Conservation (phyloP, 2,329 filamentous ascomycete species). For the Polytolypa hystricis region DNA sequence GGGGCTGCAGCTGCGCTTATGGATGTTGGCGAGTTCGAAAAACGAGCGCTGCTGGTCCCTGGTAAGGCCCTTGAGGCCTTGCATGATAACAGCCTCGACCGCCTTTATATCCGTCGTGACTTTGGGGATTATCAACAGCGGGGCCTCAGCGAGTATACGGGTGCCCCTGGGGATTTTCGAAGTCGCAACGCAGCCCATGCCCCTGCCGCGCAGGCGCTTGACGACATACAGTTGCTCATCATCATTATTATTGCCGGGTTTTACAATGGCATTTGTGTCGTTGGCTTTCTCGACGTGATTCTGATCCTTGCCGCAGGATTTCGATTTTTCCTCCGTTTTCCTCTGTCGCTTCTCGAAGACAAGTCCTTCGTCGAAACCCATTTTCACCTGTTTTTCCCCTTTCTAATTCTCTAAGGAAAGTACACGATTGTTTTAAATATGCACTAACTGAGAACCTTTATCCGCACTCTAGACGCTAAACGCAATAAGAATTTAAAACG, state of each 20-base stretch:
- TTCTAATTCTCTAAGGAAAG: neutral
- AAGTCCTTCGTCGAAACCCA: conserved; percentile 3
- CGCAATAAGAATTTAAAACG: neutral
- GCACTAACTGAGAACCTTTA: neutral
- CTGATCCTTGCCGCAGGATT: neutral
- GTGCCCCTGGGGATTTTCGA: conserved; percentile 8
- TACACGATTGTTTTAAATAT: neutral
- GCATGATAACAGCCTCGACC: neutral
- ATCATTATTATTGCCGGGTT: neutral
- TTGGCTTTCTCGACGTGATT: neutral
- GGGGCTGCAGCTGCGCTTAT: conserved; percentile 3
- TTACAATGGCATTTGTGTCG: neutral
- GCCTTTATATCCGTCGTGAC: neutral
- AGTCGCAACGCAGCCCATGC: conserved; percentile 6
- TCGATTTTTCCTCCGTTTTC: neutral
- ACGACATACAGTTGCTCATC: conserved; percentile 6
- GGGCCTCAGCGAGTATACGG: conserved; percentile 6
- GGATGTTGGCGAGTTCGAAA: conserved; percentile 7
- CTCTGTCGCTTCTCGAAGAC: conserved; percentile 1
- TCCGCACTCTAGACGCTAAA: too few species aligned
- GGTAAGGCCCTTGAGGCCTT: conserved; percentile 4
- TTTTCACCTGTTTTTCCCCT: neutral
- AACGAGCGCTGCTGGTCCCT: conserved; percentile 6
- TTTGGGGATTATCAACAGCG: conserved; percentile 5
- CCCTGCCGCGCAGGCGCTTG: conserved; percentile 5